Evolutionary conservation across 257 asterid species (phyloP), one percentile per base, ranked within the genome.

Genomic region (Euphrasia confusa): DNA sequence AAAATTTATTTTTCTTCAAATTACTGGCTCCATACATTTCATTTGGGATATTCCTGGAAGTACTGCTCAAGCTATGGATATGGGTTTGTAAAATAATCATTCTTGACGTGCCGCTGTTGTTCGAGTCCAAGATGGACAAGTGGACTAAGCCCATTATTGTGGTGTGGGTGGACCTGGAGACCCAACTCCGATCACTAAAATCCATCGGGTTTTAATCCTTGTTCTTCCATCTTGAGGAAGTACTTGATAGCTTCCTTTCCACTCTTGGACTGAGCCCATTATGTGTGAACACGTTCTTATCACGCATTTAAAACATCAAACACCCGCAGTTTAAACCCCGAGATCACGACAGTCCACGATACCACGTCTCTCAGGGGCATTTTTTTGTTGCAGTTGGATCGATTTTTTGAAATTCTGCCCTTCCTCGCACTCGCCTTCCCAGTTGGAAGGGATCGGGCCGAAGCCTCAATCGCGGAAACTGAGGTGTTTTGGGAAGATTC

Each of bases 51-150:
- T 61, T 84, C 39, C 24, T 68, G 71, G 83, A 83, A 80, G 95
- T 85, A n/a, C n/a, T n/a, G 53, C 69, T 93, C 75, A 89, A 87
- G 79, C 72, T 85, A 32, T 93, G 99, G 99, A 28, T 87, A 63
- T 80, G 73, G 73, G 95, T 95, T 48, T 83, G 74, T 55, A 79
- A 80, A 53, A 68, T 70, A 45, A 87, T 89, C 48, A 86, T 89
- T 72, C 96, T 93, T 15, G 99, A 93, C 58, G 92, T 93, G 63
- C 99, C 97, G 63, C 77, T 93, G 75, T 74, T 93, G 81, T 89
- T 93, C 72, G 96, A 93, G 78, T 90, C 88, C 70, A 87, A 87
- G 76, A 78, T 93, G 75, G 91, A 83, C 75, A 82, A 64, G 61
- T 89, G 95, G 95, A 87, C 99, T 53, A 85, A 80, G 49, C 95